A percentile compares a stretch with the other conserved stretches of the same genome.
Evolutionary conservation across 495 filamentous ascomycete species (phyloP).

Genomic region (Parmelia sp.): DNA sequence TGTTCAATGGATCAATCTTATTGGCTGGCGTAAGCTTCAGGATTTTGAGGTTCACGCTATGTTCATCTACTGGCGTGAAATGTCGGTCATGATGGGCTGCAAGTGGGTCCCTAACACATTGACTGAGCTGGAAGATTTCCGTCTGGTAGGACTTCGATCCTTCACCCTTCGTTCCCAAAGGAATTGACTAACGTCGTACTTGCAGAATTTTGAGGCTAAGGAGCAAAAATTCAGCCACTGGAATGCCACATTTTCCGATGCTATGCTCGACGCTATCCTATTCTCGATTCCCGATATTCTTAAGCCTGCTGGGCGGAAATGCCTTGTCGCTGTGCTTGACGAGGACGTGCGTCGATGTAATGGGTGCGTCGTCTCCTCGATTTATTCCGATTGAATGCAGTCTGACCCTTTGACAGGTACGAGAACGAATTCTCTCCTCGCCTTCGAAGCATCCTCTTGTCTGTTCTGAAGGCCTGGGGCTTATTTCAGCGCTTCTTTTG

Average conservation of each 20-base stretch:
- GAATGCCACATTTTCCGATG: slow-evolving; percentile 19
- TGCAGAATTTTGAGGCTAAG: slow-evolving; percentile 3
- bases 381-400: not conserved
- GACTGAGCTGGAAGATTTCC: slow-evolving; percentile 16
- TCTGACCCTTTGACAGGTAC: slow-evolving; percentile 7
- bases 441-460: slow-evolving; percentile 11
- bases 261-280: slow-evolving; percentile 22
- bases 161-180: not conserved
- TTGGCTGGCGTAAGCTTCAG: slow-evolving; percentile 28
- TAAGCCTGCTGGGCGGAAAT: slow-evolving; percentile 17
- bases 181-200: not conserved
- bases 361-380: slow-evolving; percentile 13
- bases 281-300: slow-evolving; percentile 18
- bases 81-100: slow-evolving; percentile 23
- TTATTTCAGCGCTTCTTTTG: slow-evolving; percentile 17
- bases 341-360: slow-evolving; percentile 20
- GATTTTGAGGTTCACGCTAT: slow-evolving; percentile 26
- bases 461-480: slow-evolving; percentile 14
- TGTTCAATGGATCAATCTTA: slow-evolving; percentile 23
- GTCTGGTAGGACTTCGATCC: slow-evolving; percentile 10
- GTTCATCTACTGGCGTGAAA: slow-evolving; percentile 25
- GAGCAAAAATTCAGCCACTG: slow-evolving; percentile 14
- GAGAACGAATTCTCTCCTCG: slow-evolving; percentile 8
- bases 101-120: slow-evolving; percentile 22
- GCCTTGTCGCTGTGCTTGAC: slow-evolving; percentile 22